These are phyloP conservation scores for Nepenthes alata DNA, from an alignment of 179 eudicot genomes.

Conservation along the genomic window DNA sequence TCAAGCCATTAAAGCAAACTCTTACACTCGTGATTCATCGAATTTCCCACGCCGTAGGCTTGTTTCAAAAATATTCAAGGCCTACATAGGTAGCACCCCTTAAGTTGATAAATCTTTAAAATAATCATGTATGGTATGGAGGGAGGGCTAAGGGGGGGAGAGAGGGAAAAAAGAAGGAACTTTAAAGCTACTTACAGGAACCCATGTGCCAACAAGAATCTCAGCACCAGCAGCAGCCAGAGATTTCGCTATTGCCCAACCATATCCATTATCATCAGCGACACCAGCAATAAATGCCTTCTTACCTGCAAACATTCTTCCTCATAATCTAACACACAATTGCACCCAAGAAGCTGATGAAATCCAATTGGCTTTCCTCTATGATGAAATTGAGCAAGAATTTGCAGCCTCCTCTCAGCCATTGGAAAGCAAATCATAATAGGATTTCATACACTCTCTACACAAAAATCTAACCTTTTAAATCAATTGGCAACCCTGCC, in stretches of 20 bases:
- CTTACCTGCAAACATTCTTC: conserved; percentile 43
- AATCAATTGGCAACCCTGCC: conserved; percentile 54
- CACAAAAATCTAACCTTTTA: conserved; percentile 40
- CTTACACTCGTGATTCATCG: conserved; percentile 88
- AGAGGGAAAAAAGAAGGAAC: background rate
- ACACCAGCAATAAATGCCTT: conserved; percentile 92
- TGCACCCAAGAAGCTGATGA: conserved; percentile 6
- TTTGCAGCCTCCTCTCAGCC: no score
- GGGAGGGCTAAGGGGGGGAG: background rate
- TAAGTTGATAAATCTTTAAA: background rate
- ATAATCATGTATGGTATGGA: background rate
- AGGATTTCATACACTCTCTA: background rate
- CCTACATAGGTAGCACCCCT: conserved; percentile 28
- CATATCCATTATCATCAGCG: conserved; percentile 97
- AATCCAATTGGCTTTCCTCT: background rate
- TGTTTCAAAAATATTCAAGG: conserved; percentile 83
- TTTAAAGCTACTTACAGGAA: conserved; percentile 59
- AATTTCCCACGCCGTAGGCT: conserved; percentile 94
- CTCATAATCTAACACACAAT: background rate
- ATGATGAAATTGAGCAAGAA: background rate
- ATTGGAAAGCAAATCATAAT: background rate
- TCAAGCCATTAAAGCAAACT: background rate
- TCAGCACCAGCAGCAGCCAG: conserved; percentile 98
- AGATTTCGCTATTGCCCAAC: conserved; percentile 98
- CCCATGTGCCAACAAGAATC: conserved; percentile 98